These are phyloP conservation scores for Pleurotus citrinopileatus DNA, from an alignment of 768 basidiomycete genomes.

Conservation along the genomic window DNA sequence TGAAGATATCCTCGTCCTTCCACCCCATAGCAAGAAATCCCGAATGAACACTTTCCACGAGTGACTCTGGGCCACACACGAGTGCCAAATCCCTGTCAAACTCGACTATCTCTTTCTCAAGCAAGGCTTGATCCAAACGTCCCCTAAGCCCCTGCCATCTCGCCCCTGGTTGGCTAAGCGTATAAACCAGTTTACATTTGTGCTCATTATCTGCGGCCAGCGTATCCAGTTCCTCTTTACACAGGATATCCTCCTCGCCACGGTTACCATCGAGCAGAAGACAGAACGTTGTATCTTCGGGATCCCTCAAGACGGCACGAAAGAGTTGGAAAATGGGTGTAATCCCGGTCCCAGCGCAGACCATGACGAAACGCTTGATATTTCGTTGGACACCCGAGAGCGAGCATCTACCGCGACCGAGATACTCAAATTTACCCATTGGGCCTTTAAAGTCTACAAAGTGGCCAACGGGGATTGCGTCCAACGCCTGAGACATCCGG, in stretches of 20 bases:
- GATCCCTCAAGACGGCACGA: constrained; percentile 41
- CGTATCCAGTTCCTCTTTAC: constrained; percentile 43
- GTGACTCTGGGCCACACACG: constrained; percentile 47
- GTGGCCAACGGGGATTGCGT: constrained; percentile 45
- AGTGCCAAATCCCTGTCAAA: constrained; percentile 34
- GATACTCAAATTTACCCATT: constrained; percentile 53
- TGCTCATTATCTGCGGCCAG: constrained; percentile 23
- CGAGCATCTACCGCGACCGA: constrained; percentile 34
- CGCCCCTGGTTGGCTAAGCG: constrained; percentile 32
- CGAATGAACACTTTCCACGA: constrained; percentile 31
- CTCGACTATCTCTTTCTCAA: constrained; percentile 36
- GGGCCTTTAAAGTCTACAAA: constrained; percentile 57
- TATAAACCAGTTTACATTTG: constrained; percentile 38
- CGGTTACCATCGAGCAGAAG: constrained; percentile 44
- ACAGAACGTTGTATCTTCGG: constrained; percentile 36
- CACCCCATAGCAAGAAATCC: constrained; percentile 27
- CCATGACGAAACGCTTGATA: constrained; percentile 44
- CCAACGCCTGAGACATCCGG: constrained; percentile 45
- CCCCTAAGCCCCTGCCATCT: constrained; percentile 41
- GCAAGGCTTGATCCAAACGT: constrained; percentile 34
- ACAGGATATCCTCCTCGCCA: constrained; percentile 47
- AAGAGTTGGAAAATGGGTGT: constrained; percentile 60
- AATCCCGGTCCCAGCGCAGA: constrained; percentile 58
- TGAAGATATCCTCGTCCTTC: not conserved
- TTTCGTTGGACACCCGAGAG: constrained; percentile 32